Base-by-base conservation (phyloP, 352 stramenopile species). In the Globisporangium barbulae region DNA sequence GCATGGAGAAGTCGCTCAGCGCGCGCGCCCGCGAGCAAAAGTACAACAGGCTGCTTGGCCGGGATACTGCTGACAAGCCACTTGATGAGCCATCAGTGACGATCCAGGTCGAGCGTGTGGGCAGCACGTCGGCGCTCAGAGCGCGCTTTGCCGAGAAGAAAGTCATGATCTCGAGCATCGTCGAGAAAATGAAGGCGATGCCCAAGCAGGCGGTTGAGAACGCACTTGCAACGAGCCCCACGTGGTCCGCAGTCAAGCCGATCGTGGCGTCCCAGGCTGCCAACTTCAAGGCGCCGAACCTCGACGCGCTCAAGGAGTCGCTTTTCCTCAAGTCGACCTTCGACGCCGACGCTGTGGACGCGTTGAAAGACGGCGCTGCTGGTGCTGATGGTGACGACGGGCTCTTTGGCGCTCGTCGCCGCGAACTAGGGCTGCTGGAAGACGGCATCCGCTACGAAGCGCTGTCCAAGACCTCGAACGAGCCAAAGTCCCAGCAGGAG, bases 241-340 rank as follows among this genome's bases (percentile, higher is more conserved):
- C 62, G 35, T 55, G 53, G 53, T 57, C 53, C 9, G 35, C 62
- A 5, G 62, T 67, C 17, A 25, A 58, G 53, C 54, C 62, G 35
- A 61, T 67, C 31, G n/a, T 58, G 22, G 54, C 22, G 25, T 28
- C 50, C 30, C 62, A 63, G 22, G n/a, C 54, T 0, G 31, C 44
- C 19, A 58, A 33, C 31, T 39, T 68, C 22, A 39, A 59, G 8
- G 60, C 60, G 30, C 60, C 60, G 33, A 63, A 68, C 37, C 63
- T 68, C 15, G 45, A 45, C 21, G 63, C 54, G 19, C 48, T 68
- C 33, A 57, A 58, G 44, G 54, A 68, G 30, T 57, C 63, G 35
- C 63, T 68, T 17, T 68, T 58, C 21, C 55, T 68, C 53, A 68
- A 68, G 48, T 63, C 63, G 19, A 53, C 63, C 19, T 68, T 68